Evolutionary conservation across 192 early-diverging fungal genomes (phyloP), one percentile per base, ranked within the genome.

Genomic region (Coemansia sp.): DNA sequence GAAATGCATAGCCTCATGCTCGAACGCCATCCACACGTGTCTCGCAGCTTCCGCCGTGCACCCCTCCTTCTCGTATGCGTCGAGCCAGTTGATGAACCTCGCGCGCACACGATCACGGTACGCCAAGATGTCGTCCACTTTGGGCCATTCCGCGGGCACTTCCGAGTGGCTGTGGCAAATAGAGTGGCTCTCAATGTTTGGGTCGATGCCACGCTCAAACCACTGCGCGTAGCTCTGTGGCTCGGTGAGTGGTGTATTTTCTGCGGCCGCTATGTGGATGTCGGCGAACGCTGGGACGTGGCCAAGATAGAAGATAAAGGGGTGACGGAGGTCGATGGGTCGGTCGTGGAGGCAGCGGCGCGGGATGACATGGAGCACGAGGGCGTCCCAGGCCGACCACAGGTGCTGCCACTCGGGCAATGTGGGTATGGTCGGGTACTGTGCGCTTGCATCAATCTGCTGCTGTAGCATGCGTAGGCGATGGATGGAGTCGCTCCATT

Each of bases 141-240:
- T 46, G 0, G 95, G 95, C 95, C 95, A 98, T 14, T 74, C 62
- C 8, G 85, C 70, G 0, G 90, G 89, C 0, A 89, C 76, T 27
- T 81, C 77, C 0, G 93, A 95, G 70, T 98, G 95, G 4, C 84
- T 72, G 73, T 98, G 88, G 79, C 91, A 92, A 9, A 85, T 79
- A 0, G 86, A 74, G 3, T 88, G 87, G 63, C 91, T 86, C 16
- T 94, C 90, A 62, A 94, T 79, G 63, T 93, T 91, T 2, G 95
- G 94, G 67, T 98, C 94, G 63, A 98, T 96, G 6, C 95, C 95
- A 14, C 95, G 92, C 84, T 98, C 93, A 88, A 98, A 98, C 73
- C 93, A 93, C 33, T 85, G 75, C 9, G 88, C 83, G 81, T 86
- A 97, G 10, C 74, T 50, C 17, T 56, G 59, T 7, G 93, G 92